Evolutionary conservation across 2,329 filamentous ascomycete species (phyloP).

Genomic region (Juglanconis sp.): DNA sequence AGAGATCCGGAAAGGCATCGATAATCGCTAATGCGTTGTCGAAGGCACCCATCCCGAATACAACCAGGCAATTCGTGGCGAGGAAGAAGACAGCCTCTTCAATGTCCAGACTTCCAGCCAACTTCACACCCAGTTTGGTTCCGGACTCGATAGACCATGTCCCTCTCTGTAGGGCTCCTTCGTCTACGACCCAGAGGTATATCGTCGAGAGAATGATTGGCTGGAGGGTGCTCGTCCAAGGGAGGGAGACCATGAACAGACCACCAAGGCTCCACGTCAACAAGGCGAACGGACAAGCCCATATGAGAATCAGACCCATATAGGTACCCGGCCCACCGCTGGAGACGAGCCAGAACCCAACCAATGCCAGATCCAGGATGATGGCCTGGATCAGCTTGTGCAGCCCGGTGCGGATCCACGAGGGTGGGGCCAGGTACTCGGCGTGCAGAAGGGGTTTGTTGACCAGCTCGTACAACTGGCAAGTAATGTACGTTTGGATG

Average conservation of each 20-base stretch:
- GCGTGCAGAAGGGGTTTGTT: conserved; percentile 60
- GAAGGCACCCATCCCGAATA: conserved; percentile 65
- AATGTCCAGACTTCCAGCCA: conserved; percentile 66
- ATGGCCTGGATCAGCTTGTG: conserved; percentile 39
- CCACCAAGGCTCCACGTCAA: conserved; percentile 63
- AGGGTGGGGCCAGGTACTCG: conserved; percentile 31
- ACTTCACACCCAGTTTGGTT: conserved; percentile 61
- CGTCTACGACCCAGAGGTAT: conserved; percentile 72
- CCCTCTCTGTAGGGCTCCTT: conserved; percentile 61
- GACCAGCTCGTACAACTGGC: conserved; percentile 63
- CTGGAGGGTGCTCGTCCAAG: conserved; percentile 52
- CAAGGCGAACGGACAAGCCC: conserved; percentile 65
- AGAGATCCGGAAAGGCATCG: conserved; percentile 58
- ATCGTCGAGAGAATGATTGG: conserved; percentile 63
- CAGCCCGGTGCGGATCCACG: background rate
- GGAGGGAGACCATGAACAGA: conserved; percentile 60
- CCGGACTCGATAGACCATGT: conserved; percentile 69
- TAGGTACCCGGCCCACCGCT: conserved; percentile 56
- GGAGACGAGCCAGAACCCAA: conserved; percentile 43
- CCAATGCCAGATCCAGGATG: conserved; percentile 40
- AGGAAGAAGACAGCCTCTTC: conserved; percentile 76
- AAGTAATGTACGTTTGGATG: conserved; percentile 72
- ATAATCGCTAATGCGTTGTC: conserved; percentile 67
- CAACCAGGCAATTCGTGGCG: conserved; percentile 65
- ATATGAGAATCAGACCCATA: conserved; percentile 65